A percentile compares a stretch with the other conserved stretches of the same genome.
These are phyloP conservation scores for Vicia villosa DNA, from an alignment of 306 rosid species.

Conservation along the genomic window DNA sequence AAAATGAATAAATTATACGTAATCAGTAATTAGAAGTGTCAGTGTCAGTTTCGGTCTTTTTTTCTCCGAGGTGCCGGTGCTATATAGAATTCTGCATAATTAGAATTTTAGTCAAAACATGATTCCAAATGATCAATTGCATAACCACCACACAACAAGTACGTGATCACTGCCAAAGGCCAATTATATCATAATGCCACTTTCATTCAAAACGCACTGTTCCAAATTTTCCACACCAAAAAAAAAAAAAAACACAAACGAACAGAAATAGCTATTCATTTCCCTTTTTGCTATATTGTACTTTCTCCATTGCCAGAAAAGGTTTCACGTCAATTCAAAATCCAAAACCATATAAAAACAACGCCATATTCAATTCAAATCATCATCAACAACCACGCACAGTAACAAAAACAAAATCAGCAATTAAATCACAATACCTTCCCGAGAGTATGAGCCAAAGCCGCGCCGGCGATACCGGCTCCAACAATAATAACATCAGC, in stretches of 20 bases:
- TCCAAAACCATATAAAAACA: background rate
- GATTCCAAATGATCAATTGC: constrained; percentile 1
- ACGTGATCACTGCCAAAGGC: background rate
- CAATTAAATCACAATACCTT: constrained; percentile 51
- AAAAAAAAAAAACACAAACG: too few relatives aligned
- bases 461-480: constrained; percentile 98
- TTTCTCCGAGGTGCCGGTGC: too few relatives aligned
- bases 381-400: background rate
- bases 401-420: background rate
- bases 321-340: background rate
- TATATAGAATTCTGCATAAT: background rate
- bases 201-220: background rate
- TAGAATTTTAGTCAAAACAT: background rate
- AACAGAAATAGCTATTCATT: background rate
- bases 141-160: constrained; percentile 5
- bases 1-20: too few relatives aligned
- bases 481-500: too few relatives aligned
- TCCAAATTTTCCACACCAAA: background rate
- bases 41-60: too few relatives aligned
- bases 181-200: background rate
- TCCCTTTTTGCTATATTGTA: background rate
- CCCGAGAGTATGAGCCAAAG: constrained; percentile 94
- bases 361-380: background rate
- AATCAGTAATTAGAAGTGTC: too few relatives aligned
- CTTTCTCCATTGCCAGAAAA: background rate